Percentiles rank a stretch among this genome's conserved stretches.
Evolutionary conservation across 139 green algal species (phyloP).

Genomic region (Edaphochlamys debaryana): DNA sequence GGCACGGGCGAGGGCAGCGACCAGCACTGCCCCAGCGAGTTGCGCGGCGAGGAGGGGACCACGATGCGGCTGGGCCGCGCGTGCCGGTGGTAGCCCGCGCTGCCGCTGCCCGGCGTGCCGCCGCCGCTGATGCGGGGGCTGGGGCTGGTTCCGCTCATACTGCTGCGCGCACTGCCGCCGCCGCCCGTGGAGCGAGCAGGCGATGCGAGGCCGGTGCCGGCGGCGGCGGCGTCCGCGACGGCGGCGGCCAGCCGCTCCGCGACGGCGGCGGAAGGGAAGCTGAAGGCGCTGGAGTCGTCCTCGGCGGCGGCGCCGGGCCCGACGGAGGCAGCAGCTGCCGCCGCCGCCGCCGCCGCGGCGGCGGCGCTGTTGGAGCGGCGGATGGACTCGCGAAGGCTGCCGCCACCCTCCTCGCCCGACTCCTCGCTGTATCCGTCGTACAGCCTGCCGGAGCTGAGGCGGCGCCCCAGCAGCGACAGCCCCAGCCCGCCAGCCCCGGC

Average conservation of each 20-base stretch:
- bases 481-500: neutral
- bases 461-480: no score
- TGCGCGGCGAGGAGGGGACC: constrained; percentile 16
- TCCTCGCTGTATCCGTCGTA: constrained; percentile 26
- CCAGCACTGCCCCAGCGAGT: neutral
- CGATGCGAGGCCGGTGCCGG: no score
- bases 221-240: neutral
- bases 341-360: neutral
- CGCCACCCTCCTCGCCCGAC: neutral
- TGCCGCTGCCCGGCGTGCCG: neutral
- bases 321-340: neutral
- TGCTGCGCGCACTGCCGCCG: neutral
- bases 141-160: neutral
- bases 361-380: no score
- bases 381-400: neutral
- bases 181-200: neutral
- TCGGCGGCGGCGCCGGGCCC: neutral
- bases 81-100: neutral
- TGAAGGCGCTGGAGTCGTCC: neutral
- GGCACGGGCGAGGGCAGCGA: constrained; percentile 10
- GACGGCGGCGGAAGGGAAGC: neutral
- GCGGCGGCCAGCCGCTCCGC: neutral
- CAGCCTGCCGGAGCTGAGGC: neutral
- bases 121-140: neutral
- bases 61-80: constrained; percentile 24